A percentile compares a stretch with the other conserved stretches of the same genome.
These are phyloP conservation scores for Pistacia integerrima DNA, from an alignment of 345 rosid species.

Conservation along the genomic window DNA sequence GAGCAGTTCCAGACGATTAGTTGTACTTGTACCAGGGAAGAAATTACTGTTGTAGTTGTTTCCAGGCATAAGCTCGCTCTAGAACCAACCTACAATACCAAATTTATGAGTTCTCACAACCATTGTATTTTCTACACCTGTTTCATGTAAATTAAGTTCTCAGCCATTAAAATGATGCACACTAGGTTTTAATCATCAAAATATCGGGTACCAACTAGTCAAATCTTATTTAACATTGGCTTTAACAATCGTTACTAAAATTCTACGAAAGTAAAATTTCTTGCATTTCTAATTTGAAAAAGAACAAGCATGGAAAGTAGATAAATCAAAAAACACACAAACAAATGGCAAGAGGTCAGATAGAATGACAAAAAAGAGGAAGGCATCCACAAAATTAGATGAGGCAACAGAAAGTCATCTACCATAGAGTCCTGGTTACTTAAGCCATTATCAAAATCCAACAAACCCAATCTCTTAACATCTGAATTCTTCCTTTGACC, in stretches of 20 bases:
- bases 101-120: slow-evolving; percentile 32
- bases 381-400: slow-evolving; percentile 60
- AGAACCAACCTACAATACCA: slow-evolving; percentile 35
- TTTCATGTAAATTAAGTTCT: slow-evolving; percentile 25
- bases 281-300: slow-evolving; percentile 23
- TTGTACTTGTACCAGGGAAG: slow-evolving; percentile 35
- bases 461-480: slow-evolving; percentile 11
- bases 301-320: slow-evolving; percentile 22
- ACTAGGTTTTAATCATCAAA: slow-evolving; percentile 27
- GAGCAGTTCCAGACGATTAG: slow-evolving; percentile 72
- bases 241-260: slow-evolving; percentile 29
- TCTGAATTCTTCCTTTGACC: too few relatives aligned
- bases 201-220: slow-evolving; percentile 8
- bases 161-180: slow-evolving; percentile 24
- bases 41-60: slow-evolving; percentile 75
- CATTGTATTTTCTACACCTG: slow-evolving; percentile 55
- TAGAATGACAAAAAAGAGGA: slow-evolving; percentile 40
- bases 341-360: slow-evolving; percentile 28
- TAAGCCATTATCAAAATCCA: slow-evolving; percentile 20
- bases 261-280: slow-evolving; percentile 28
- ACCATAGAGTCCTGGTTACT: slow-evolving; percentile 20
- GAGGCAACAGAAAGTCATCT: slow-evolving; percentile 37
- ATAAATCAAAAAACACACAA: slow-evolving; percentile 19
- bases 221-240: slow-evolving; percentile 8
- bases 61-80: slow-evolving; percentile 88